Conservation (phyloP, 441 rosid genomes). For the Kokia cookei region DNA sequence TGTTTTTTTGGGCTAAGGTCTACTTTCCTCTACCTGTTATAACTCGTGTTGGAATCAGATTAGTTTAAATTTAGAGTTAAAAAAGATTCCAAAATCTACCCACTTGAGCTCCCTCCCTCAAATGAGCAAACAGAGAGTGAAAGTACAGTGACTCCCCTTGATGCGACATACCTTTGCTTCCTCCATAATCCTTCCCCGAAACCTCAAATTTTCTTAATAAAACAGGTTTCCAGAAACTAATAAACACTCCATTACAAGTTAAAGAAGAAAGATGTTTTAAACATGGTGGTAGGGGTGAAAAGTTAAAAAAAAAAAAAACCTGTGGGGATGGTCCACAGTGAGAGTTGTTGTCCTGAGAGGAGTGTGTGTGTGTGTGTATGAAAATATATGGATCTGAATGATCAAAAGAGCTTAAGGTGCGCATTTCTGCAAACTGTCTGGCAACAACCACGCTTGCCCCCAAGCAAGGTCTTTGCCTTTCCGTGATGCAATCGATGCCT, state of each 20-base stretch:
- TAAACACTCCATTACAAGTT: conserved; percentile 3
- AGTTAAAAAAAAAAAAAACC: neutral
- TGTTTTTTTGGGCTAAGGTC: no score
- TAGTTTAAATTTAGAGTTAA: no score
- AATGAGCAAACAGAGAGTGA: conserved; percentile 25
- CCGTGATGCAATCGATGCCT: conserved; percentile 38
- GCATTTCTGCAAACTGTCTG: conserved; percentile 22
- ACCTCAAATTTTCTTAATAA: conserved; percentile 14
- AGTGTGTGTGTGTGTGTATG: neutral
- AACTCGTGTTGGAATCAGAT: no score
- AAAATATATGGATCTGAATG: neutral
- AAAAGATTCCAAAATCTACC: neutral
- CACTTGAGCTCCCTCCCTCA: conserved; percentile 13
- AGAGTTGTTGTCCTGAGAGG: conserved; percentile 14
- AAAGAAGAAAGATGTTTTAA: neutral
- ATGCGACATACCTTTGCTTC: conserved; percentile 10
- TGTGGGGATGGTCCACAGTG: conserved; percentile 12
- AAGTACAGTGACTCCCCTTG: neutral
- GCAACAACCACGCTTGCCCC: conserved; percentile 37
- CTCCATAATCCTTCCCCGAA: neutral
- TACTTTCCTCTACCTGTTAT: no score
- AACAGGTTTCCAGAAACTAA: conserved; percentile 8
- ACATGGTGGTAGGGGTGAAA: neutral
- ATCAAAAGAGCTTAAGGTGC: conserved; percentile 6
- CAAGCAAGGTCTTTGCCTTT: conserved; percentile 40